Evolutionary conservation across 1,284 basidiomycete genomes (phyloP).

Genomic region (Pseudomicrostroma phylloplanum): DNA sequence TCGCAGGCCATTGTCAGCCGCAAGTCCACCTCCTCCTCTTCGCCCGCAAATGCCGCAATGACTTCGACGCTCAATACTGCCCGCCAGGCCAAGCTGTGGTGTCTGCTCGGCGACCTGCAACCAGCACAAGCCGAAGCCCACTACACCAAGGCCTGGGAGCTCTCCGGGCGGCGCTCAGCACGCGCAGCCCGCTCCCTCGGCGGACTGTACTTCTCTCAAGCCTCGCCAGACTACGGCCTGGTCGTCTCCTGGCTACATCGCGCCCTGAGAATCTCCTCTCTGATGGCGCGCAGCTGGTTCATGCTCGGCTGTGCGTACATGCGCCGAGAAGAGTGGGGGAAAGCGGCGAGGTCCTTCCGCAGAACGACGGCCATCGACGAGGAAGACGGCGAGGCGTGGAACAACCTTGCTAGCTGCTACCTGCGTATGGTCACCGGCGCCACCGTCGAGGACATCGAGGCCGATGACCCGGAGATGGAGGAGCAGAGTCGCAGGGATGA

Average conservation of each 20-base stretch:
- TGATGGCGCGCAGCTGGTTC: constrained; percentile 86
- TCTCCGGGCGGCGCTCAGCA: constrained; percentile 72
- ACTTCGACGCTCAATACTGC: constrained; percentile 53
- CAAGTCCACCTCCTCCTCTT: constrained; percentile 9
- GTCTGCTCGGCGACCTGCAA: constrained; percentile 87
- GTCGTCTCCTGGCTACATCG: constrained; percentile 62
- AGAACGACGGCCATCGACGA: constrained; percentile 85
- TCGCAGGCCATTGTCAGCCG: constrained; percentile 27
- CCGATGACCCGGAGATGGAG: constrained; percentile 9
- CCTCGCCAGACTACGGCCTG: constrained; percentile 58
- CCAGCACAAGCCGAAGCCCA: constrained; percentile 60
- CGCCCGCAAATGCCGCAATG: not conserved
- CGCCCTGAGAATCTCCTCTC: constrained; percentile 81
- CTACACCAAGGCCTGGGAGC: constrained; percentile 76
- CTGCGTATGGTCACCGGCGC: constrained; percentile 53
- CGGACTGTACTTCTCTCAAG: constrained; percentile 68
- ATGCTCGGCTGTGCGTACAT: constrained; percentile 84
- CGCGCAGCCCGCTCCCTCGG: constrained; percentile 87
- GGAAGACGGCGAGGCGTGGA: constrained; percentile 97
- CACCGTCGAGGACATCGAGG: constrained; percentile 21
- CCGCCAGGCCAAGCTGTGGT: constrained; percentile 88
- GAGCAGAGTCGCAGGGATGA: not conserved
- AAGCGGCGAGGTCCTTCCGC: constrained; percentile 74
- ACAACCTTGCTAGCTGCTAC: constrained; percentile 91
- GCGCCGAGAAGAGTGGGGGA: constrained; percentile 65